A percentile compares a stretch with the other conserved stretches of the same genome.
These are phyloP conservation scores for Neurospora intermedia DNA, from an alignment of 495 filamentous ascomycete genomes.

Conservation along the genomic window DNA sequence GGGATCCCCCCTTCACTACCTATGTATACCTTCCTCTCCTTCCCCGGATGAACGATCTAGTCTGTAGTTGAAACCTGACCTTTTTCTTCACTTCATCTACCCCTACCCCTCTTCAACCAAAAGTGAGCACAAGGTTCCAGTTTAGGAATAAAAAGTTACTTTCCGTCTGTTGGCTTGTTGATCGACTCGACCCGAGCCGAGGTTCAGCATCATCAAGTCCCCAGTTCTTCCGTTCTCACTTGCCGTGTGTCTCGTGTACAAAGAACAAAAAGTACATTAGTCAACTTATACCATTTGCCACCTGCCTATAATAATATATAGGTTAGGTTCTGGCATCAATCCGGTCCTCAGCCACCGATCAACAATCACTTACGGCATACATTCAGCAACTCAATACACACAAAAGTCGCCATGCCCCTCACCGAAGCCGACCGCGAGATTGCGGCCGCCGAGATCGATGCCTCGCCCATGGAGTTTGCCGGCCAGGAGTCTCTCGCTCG, in stretches of 20 bases:
- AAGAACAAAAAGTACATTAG: neutral
- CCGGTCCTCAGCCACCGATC: neutral
- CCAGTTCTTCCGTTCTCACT: neutral
- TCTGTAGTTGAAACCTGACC: neutral
- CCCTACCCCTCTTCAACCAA: neutral
- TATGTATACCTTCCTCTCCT: neutral
- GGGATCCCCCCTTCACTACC: neutral
- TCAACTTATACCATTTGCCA: neutral
- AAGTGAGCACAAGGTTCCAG: neutral
- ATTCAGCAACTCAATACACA: neutral
- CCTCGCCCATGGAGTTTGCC: slow-evolving; percentile 13
- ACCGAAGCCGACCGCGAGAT: slow-evolving; percentile 44
- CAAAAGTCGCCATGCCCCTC: slow-evolving; percentile 21
- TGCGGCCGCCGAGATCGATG: slow-evolving; percentile 36
- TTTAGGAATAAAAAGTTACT: neutral
- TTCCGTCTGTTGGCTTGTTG: neutral
- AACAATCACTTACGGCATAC: neutral
- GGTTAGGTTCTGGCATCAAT: neutral
- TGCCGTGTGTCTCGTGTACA: neutral
- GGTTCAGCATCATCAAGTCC: neutral
- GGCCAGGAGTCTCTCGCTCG: slow-evolving; percentile 17
- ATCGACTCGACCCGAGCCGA: slow-evolving; percentile 3
- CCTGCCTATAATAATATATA: neutral
- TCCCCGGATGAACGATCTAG: neutral
- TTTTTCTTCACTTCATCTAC: neutral